A percentile compares a stretch with the other conserved stretches of the same genome.
These are phyloP conservation scores for Saksenaea oblongispora DNA, from an alignment of 371 early-diverging fungal species.

Conservation along the genomic window DNA sequence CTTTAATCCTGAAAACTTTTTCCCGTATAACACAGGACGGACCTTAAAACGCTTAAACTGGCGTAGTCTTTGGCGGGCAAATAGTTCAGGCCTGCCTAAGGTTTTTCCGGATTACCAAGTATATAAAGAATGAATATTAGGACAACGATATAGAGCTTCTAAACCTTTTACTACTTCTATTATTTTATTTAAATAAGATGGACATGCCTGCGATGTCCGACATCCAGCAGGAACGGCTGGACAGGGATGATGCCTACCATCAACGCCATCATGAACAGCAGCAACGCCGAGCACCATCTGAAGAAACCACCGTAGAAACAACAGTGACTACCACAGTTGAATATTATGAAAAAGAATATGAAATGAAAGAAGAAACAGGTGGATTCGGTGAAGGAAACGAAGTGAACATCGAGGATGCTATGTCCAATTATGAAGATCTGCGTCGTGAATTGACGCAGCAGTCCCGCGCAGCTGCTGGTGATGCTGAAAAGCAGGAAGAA, in stretches of 20 bases:
- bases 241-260: not conserved
- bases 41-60: slow-evolving; percentile 1
- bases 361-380: slow-evolving; percentile 1
- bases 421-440: slow-evolving; percentile 45
- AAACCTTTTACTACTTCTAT: not conserved
- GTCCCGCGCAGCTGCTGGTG: slow-evolving; percentile 32
- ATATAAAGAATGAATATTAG: not conserved
- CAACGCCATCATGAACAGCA: not conserved
- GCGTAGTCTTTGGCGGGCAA: not conserved
- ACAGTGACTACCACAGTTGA: not conserved
- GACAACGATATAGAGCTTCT: not conserved
- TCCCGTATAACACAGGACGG: not conserved
- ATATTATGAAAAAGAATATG: not conserved
- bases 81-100: not conserved
- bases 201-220: not conserved
- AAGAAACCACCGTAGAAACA: not conserved
- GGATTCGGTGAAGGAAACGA: slow-evolving; percentile 52
- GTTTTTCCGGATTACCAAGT: not conserved
- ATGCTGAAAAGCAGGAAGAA: slow-evolving; percentile 22
- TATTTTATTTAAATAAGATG: not conserved
- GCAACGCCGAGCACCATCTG: not conserved
- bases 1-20: not conserved
- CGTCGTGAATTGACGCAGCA: slow-evolving; percentile 48
- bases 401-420: slow-evolving; percentile 49
- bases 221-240: slow-evolving; percentile 1